These are phyloP conservation scores for Diplodia scrobiculata DNA, from an alignment of 2,329 filamentous ascomycete genomes.

Conservation along the genomic window DNA sequence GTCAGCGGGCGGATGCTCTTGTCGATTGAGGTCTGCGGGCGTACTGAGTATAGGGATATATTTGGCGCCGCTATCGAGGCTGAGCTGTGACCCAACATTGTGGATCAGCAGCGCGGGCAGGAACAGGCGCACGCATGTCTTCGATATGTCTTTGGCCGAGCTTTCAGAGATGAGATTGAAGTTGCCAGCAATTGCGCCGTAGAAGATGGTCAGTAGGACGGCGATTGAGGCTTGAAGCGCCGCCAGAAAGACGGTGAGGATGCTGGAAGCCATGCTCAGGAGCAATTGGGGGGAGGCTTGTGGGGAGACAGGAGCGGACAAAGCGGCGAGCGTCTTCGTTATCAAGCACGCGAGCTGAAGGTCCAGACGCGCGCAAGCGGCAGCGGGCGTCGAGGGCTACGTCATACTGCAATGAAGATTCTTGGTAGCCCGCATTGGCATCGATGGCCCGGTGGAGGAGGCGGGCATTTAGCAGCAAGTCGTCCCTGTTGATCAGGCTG, in stretches of 20 bases:
- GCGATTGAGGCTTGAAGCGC: slow-evolving; percentile 59
- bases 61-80: slow-evolving; percentile 50
- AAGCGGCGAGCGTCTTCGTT: neutral
- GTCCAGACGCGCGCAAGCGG: neutral
- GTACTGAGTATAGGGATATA: slow-evolving; percentile 55
- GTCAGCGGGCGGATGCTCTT: neutral
- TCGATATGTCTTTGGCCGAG: slow-evolving; percentile 57
- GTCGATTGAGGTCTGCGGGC: slow-evolving; percentile 29
- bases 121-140: slow-evolving; percentile 56
- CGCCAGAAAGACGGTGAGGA: slow-evolving; percentile 52
- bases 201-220: slow-evolving; percentile 57
- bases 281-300: neutral
- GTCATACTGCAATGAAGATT: slow-evolving; percentile 1
- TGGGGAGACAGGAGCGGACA: neutral
- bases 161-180: slow-evolving; percentile 52
- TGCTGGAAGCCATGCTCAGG: slow-evolving; percentile 16
- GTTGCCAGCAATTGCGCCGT: slow-evolving; percentile 56
- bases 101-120: slow-evolving; percentile 57
- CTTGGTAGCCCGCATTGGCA: slow-evolving; percentile 3
- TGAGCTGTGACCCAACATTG: slow-evolving; percentile 56
- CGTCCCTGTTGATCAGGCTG: neutral
- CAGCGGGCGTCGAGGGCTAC: neutral
- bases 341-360: slow-evolving; percentile 13
- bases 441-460: neutral
- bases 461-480: neutral